These are phyloP conservation scores for Saccharum officinarum DNA, from an alignment of 176 grass and related monocot genomes.

Conservation along the genomic window DNA sequence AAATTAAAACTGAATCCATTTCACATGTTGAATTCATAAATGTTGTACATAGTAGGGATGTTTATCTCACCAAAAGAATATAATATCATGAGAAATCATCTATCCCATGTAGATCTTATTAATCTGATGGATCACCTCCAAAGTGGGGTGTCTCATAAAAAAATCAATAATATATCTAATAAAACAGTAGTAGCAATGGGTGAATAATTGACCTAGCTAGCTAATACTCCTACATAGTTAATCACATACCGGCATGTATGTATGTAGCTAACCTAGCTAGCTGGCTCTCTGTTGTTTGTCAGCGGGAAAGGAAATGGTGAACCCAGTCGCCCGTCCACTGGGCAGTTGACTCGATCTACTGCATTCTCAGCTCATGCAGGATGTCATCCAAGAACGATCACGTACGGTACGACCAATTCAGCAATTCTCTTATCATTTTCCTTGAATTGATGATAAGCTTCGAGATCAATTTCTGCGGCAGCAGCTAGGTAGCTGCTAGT, in stretches of 20 bases:
- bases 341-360: not conserved
- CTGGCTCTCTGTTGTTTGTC: not conserved
- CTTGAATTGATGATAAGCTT: not conserved
- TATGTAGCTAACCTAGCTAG: not conserved
- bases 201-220: not conserved
- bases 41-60: not conserved
- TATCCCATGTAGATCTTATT: not conserved
- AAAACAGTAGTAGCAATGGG: not conserved
- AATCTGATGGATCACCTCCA: not conserved
- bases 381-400: not conserved
- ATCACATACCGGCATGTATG: not conserved
- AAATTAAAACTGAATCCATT: not conserved
- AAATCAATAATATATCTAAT: not conserved
- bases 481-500: not conserved
- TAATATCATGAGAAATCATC: not conserved
- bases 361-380: not conserved
- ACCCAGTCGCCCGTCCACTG: not conserved
- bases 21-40: not conserved
- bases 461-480: not conserved
- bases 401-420: not conserved
- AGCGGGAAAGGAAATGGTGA: not conserved
- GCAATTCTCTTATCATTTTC: not conserved
- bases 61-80: not conserved
- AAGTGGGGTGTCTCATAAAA: not conserved
- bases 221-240: not conserved